A percentile compares a stretch with the other conserved stretches of the same genome.
phyloP scores from a whole-genome alignment of 768 basidiomycete genomes.

The Rossbeevera mucosa region DNA sequence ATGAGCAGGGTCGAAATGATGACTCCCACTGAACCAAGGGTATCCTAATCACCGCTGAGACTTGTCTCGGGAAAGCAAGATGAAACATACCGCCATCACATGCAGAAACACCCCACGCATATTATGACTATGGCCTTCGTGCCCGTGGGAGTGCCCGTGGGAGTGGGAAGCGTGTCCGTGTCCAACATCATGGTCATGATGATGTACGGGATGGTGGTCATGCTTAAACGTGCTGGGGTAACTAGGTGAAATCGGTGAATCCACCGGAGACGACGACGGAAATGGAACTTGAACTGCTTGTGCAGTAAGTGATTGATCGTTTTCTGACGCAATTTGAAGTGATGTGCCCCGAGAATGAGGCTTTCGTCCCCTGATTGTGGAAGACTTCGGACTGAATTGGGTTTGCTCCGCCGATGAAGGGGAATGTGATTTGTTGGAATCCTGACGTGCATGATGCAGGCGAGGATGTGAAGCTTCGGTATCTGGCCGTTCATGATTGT shows the following conservation, averaged over 20 bases:
- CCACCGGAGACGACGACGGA: slow-evolving; percentile 24
- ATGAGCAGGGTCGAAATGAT: slow-evolving; percentile 96
- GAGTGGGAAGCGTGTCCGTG: slow-evolving; percentile 47
- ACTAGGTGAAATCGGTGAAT: slow-evolving; percentile 61
- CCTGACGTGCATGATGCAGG: slow-evolving; percentile 25
- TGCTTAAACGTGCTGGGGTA: slow-evolving; percentile 50
- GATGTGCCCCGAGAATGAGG: slow-evolving; percentile 40
- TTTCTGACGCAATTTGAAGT: slow-evolving; percentile 34
- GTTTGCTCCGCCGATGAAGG: slow-evolving; percentile 11
- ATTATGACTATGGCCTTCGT: slow-evolving; percentile 92
- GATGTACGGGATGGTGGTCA: slow-evolving; percentile 39
- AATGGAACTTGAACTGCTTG: slow-evolving; percentile 23
- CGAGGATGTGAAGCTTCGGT: slow-evolving; percentile 23
- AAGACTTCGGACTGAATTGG: slow-evolving; percentile 7
- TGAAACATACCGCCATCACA: slow-evolving; percentile 77
- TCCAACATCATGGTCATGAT: slow-evolving; percentile 12
- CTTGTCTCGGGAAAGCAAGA: neutral
- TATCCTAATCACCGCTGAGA: slow-evolving; percentile 54
- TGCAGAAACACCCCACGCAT: slow-evolving; percentile 99
- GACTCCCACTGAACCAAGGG: slow-evolving; percentile 94
- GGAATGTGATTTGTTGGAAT: slow-evolving; percentile 20
- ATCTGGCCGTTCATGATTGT: slow-evolving; percentile 22
- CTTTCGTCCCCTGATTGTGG: slow-evolving; percentile 28
- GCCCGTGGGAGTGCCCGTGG: slow-evolving; percentile 50
- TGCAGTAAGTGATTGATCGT: slow-evolving; percentile 15